phyloP scores from a whole-genome alignment of 768 basidiomycete genomes.

The Pholiota microspora region DNA sequence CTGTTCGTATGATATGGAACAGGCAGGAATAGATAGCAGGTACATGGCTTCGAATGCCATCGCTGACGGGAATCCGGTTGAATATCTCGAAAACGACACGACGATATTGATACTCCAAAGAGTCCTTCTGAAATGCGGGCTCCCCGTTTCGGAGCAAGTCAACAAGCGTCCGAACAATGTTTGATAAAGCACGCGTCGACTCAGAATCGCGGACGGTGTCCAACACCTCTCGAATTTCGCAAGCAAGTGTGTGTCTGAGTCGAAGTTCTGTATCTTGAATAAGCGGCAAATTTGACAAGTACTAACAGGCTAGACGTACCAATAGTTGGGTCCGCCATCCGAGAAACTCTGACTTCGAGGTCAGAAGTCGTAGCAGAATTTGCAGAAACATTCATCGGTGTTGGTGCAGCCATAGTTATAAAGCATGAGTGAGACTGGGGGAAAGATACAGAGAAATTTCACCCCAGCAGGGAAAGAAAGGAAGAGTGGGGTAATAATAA shows the following conservation, averaged over 20 bases:
- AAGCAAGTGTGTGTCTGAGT: conserved; percentile 66
- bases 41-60: conserved; percentile 70
- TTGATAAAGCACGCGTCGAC: conserved; percentile 63
- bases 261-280: conserved; percentile 52
- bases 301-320: conserved; percentile 37
- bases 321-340: conserved; percentile 72
- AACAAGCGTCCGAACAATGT: conserved; percentile 71
- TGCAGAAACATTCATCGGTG: conserved; percentile 30
- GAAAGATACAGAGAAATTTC: background rate
- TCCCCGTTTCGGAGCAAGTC: conserved; percentile 72
- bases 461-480: background rate
- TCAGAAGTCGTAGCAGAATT: conserved; percentile 45
- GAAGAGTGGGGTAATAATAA: background rate
- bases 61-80: conserved; percentile 81
- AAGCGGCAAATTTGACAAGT: background rate
- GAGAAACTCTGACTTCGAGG: conserved; percentile 68
- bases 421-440: conserved; percentile 11
- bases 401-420: conserved; percentile 29
- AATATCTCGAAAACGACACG: conserved; percentile 86
- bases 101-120: conserved; percentile 77
- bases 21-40: conserved; percentile 72
- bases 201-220: conserved; percentile 79
- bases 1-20: conserved; percentile 78
- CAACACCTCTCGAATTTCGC: conserved; percentile 78
- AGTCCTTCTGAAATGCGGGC: conserved; percentile 63